Conservation (phyloP, 2,329 filamentous ascomycete species). For the Furcasterigmium furcatum region DNA sequence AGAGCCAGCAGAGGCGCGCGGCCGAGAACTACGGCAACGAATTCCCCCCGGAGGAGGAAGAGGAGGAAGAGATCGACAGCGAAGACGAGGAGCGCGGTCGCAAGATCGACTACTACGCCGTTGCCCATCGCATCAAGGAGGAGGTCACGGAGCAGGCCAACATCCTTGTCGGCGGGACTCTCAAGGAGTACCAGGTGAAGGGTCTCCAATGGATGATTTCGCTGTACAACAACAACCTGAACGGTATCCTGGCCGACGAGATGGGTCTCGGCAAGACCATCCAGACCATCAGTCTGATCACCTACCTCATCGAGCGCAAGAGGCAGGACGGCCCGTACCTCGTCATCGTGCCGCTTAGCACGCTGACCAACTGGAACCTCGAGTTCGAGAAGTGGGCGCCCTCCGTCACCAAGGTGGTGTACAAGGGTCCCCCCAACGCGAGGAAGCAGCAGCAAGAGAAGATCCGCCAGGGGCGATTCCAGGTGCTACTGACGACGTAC, state of each 20-base stretch:
- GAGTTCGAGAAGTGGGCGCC: constrained; percentile 99
- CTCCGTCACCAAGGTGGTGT: constrained; percentile 80
- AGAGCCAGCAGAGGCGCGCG: constrained; percentile 84
- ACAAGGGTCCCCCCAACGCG: constrained; percentile 88
- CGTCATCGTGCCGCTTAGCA: constrained; percentile 95
- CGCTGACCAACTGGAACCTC: constrained; percentile 96
- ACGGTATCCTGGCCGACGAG: constrained; percentile 96
- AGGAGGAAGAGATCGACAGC: constrained; percentile 64
- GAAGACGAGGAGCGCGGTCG: constrained; percentile 65
- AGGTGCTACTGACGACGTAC: constrained; percentile 95
- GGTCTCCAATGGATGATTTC: constrained; percentile 99
- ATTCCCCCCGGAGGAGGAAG: constrained; percentile 54
- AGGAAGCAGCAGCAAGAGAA: constrained; percentile 90
- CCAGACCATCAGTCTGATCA: constrained; percentile 96
- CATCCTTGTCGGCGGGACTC: constrained; percentile 84
- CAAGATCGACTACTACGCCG: constrained; percentile 98
- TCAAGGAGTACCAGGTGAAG: constrained; percentile 98
- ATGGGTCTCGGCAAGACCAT: constrained; percentile 99
- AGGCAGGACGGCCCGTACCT: constrained; percentile 87
- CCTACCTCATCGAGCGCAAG: constrained; percentile 95
- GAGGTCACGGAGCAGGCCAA: constrained; percentile 78
- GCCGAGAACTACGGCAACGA: constrained; percentile 75
- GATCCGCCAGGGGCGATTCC: constrained; percentile 92
- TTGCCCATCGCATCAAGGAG: constrained; percentile 94
- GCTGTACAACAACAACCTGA: constrained; percentile 99